These are phyloP conservation scores for Arthrobotrys musiformis DNA, from an alignment of 2,329 filamentous ascomycete species.

Conservation along the genomic window DNA sequence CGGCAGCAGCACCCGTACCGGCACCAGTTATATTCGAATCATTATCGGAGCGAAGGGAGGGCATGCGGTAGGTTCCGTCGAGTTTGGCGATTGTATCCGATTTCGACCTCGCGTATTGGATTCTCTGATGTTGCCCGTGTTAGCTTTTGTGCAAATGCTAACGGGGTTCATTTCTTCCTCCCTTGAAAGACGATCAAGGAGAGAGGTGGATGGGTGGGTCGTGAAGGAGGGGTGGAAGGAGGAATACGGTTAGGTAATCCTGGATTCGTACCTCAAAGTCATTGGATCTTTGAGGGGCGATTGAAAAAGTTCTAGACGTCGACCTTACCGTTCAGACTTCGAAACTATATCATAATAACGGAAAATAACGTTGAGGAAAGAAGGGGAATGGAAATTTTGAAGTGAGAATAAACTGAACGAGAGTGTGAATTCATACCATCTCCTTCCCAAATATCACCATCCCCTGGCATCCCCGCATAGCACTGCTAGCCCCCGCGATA, in stretches of 20 bases:
- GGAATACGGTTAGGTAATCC: constrained; percentile 14
- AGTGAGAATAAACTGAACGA: constrained; percentile 55
- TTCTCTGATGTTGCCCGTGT: constrained; percentile 71
- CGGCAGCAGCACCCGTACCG: constrained; percentile 59
- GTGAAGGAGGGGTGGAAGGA: constrained; percentile 7
- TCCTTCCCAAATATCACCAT: constrained; percentile 85
- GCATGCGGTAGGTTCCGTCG: constrained; percentile 84
- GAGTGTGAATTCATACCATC: constrained; percentile 72
- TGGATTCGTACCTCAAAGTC: constrained; percentile 50
- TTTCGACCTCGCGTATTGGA: constrained; percentile 88
- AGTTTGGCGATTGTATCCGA: constrained; percentile 90
- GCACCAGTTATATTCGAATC: background rate
- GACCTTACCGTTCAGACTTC: constrained; percentile 3
- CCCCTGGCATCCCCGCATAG: constrained; percentile 87
- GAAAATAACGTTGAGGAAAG: background rate
- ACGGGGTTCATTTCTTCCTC: background rate
- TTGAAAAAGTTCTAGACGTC: constrained; percentile 1
- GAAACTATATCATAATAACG: background rate
- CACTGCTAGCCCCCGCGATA: constrained; percentile 89
- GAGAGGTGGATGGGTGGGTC: background rate
- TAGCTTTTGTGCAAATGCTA: constrained; percentile 25
- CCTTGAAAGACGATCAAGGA: background rate
- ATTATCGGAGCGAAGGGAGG: constrained; percentile 32
- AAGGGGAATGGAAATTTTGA: background rate
- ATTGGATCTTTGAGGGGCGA: constrained; percentile 54